phyloP scores from a whole-genome alignment of 176 grass and related monocot genomes.

The Oropetium thomaeum region DNA sequence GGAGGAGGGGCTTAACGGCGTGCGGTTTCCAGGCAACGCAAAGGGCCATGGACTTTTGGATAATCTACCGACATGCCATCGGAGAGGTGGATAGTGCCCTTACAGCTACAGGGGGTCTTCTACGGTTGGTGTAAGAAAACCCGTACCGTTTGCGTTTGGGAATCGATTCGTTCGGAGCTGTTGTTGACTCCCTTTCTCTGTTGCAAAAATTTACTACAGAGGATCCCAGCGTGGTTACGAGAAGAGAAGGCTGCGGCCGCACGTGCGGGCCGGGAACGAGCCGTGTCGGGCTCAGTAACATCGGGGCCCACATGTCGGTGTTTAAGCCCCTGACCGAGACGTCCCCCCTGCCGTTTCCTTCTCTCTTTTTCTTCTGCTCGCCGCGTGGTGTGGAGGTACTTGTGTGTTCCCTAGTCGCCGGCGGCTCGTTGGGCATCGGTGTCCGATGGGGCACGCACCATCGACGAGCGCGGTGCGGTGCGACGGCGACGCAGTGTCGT shows the following conservation, averaged over 20 bases:
- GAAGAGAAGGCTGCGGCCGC: constrained; percentile 46
- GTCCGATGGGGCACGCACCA: neutral
- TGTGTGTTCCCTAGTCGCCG: neutral
- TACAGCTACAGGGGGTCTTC: neutral
- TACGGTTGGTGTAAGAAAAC: neutral
- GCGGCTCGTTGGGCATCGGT: neutral
- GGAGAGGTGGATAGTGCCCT: neutral
- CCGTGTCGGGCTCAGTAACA: neutral
- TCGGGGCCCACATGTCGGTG: constrained; percentile 34
- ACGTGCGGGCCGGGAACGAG: constrained; percentile 43
- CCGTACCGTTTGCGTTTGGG: no score
- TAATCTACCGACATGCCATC: constrained; percentile 25
- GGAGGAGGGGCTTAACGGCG: constrained; percentile 36
- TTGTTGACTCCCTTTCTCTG: neutral
- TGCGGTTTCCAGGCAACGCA: neutral
- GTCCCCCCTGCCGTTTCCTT: neutral
- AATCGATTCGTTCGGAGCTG: neutral
- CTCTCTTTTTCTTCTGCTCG: neutral
- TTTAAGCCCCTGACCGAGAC: constrained; percentile 1
- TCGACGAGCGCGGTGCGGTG: neutral
- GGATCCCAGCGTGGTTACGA: neutral
- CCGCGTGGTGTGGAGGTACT: constrained; percentile 10
- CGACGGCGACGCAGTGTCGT: neutral
- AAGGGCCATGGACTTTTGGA: neutral
- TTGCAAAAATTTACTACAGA: neutral